These are phyloP conservation scores for Aspergillus sp. DNA, from an alignment of 2,329 filamentous ascomycete genomes.

Conservation along the genomic window DNA sequence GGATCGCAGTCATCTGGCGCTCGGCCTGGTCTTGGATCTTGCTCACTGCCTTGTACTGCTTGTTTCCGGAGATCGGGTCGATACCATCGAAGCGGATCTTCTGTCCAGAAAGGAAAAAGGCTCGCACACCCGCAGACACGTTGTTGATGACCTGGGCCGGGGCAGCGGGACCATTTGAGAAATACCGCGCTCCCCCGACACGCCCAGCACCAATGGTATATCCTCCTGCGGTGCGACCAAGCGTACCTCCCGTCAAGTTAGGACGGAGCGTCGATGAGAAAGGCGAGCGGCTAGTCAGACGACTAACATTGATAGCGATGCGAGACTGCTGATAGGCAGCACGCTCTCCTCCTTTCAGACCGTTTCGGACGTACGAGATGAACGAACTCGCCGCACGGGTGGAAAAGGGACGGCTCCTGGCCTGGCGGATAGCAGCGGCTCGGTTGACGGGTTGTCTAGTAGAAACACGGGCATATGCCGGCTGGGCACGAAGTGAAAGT, in stretches of 20 bases:
- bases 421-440: conserved; percentile 55
- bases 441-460: conserved; percentile 54
- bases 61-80: conserved; percentile 59
- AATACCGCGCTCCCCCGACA: conserved; percentile 68
- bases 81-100: conserved; percentile 80
- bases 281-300: conserved; percentile 66
- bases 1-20: conserved; percentile 54
- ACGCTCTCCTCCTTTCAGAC: conserved; percentile 41
- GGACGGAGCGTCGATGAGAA: conserved; percentile 85
- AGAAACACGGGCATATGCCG: conserved; percentile 50
- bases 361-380: conserved; percentile 41
- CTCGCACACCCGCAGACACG: conserved; percentile 85
- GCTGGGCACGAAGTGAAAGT: conserved; percentile 46
- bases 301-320: conserved; percentile 48
- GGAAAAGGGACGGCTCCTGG: conserved; percentile 56
- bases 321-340: conserved; percentile 49
- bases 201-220: conserved; percentile 66
- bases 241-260: conserved; percentile 79
- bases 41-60: conserved; percentile 70
- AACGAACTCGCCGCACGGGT: conserved; percentile 45
- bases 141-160: conserved; percentile 90
- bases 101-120: conserved; percentile 85
- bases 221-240: conserved; percentile 81
- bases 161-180: conserved; percentile 76
- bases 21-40: conserved; percentile 64